Percentiles rank a stretch among this genome's conserved stretches.
These are phyloP conservation scores for Agaricus sinodeliciosus DNA, from an alignment of 768 basidiomycete genomes.

Conservation along the genomic window DNA sequence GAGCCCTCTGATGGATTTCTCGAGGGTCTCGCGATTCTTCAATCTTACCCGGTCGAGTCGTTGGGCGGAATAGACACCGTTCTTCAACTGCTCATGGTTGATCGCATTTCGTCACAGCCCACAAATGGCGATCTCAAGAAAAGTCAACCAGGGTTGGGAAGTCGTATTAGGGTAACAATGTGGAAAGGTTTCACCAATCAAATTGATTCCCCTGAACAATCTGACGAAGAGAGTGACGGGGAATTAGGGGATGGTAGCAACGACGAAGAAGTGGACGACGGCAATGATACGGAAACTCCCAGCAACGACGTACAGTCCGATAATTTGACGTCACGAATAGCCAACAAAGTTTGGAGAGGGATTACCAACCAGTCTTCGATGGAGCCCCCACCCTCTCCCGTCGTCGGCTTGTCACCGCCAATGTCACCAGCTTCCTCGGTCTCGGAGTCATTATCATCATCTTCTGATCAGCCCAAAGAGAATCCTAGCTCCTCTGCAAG, in stretches of 20 bases:
- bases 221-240: constrained; percentile 25
- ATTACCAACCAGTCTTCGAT: constrained; percentile 71
- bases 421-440: not conserved
- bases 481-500: constrained; percentile 20
- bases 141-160: constrained; percentile 40
- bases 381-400: constrained; percentile 47
- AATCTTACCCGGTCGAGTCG: constrained; percentile 54
- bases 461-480: constrained; percentile 24
- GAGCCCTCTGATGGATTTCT: constrained; percentile 42
- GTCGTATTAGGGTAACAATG: constrained; percentile 49
- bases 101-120: constrained; percentile 30
- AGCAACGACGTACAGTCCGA: constrained; percentile 11
- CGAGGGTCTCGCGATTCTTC: constrained; percentile 59
- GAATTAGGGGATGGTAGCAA: constrained; percentile 25
- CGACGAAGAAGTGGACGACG: constrained; percentile 30
- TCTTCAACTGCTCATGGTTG: constrained; percentile 52
- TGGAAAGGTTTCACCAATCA: constrained; percentile 67
- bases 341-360: constrained; percentile 67
- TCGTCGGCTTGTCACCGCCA: not conserved
- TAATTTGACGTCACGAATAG: constrained; percentile 17
- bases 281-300: constrained; percentile 39
- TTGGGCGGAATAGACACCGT: constrained; percentile 68
- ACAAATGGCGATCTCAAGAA: constrained; percentile 1
- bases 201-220: constrained; percentile 25
- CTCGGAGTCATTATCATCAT: constrained; percentile 15